A percentile compares a stretch with the other conserved stretches of the same genome.
Evolutionary conservation across 2,329 filamentous ascomycete genomes (phyloP).

Genomic region (Ophiostoma ips): DNA sequence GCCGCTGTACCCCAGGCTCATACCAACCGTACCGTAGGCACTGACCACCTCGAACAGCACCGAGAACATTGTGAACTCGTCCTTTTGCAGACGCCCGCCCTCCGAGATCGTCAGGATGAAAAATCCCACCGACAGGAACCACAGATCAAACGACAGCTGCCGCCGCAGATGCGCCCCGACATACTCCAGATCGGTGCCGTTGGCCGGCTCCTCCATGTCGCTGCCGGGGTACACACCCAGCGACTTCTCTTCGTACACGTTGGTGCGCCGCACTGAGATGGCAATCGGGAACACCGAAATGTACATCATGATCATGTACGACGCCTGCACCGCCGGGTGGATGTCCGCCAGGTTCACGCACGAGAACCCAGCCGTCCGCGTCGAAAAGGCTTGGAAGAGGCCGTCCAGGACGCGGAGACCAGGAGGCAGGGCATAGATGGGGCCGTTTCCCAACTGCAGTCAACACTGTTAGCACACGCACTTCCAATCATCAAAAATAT

Average conservation of each 20-base stretch:
- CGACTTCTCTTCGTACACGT: conserved; percentile 88
- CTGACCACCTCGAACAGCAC: conserved; percentile 77
- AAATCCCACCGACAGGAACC: conserved; percentile 88
- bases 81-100: conserved; percentile 50
- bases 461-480: not conserved
- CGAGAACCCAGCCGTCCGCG: conserved; percentile 79
- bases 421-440: conserved; percentile 53
- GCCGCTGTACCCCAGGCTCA: conserved; percentile 68
- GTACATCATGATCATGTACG: conserved; percentile 99
- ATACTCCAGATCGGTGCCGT: conserved; percentile 58
- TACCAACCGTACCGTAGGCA: conserved; percentile 85
- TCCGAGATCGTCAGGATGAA: conserved; percentile 90
- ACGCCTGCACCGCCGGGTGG: conserved; percentile 83
- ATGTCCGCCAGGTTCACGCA: conserved; percentile 64
- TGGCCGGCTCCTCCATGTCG: conserved; percentile 32
- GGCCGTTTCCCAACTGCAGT: conserved; percentile 58
- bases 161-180: conserved; percentile 82
- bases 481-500: not conserved
- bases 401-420: conserved; percentile 72
- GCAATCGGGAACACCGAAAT: conserved; percentile 95
- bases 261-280: conserved; percentile 84
- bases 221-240: conserved; percentile 55
- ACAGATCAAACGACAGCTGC: conserved; percentile 92
- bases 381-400: conserved; percentile 80
- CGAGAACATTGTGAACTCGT: conserved; percentile 53